Base-by-base conservation (phyloP, 1,284 basidiomycete species). In the Pisolithus thermaeus region DNA sequence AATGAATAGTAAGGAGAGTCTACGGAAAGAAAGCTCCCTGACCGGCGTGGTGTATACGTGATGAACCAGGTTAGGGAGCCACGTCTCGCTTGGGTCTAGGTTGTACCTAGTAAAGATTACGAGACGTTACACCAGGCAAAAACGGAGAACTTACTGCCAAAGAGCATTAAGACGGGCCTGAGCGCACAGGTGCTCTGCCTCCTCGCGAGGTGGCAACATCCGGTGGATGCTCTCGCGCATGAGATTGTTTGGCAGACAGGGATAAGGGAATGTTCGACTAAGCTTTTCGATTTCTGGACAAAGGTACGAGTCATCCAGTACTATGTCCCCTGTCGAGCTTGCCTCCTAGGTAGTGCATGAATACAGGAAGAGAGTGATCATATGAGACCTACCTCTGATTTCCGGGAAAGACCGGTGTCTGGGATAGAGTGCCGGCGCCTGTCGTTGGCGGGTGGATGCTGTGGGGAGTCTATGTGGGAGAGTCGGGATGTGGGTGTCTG, bases 1-100 rank as follows among this genome's bases (percentile, higher is more conserved):
- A 72, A 85, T 82, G 54, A 85, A 73, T 42, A 85, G 70, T 22
- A 85, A 71, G 4, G 83, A 79, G 3, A 86, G 73, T 28, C 82
- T 72, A 57, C 81, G 72, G 40, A 84, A 82, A 56, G 78, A 78
- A 49, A 85, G 70, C 32, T 77, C 73, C 57, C 77, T 69, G 36
- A 81, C 72, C 27, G 74, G 72, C 2, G 73, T 77, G 18, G 73
- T 73, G 63, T 85, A 86, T 54, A 82, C 79, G 61, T 84, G 81
- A 59, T 83, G 78, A 6, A 85, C 64, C 35, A 84, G 70, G 61
- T 84, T 83, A 40, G 81, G 78, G 39, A 84, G 69, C 67, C 81
- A 83, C 1, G 80, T 83, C 58, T 82, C 80, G 53, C 81, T 81
- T 32, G 80, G 73, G 61, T 85, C 83, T 49, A 84, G 71, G 58